phyloP scores from a whole-genome alignment of 140 eudicot species.

The Oenanthe javanica region DNA sequence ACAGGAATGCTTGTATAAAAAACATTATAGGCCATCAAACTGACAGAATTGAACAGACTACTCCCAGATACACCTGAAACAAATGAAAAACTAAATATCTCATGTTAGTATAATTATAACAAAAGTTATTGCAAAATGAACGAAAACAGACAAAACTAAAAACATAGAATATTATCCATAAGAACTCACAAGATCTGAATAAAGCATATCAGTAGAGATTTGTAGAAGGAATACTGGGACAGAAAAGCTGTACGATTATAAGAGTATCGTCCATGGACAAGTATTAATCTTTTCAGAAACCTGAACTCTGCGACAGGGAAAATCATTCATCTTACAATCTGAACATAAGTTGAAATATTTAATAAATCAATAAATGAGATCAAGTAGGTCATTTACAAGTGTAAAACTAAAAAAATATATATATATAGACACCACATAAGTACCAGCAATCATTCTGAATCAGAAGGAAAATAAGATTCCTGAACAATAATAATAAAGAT shows the following conservation, averaged over 20 bases:
- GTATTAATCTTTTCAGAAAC: conserved; percentile 80
- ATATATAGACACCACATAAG: neutral
- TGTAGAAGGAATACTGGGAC: conserved; percentile 88
- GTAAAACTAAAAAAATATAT: neutral
- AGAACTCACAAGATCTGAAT: conserved; percentile 90
- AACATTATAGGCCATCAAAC: conserved; percentile 95
- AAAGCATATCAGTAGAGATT: conserved; percentile 79
- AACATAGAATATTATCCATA: neutral
- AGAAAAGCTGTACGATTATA: conserved; percentile 95
- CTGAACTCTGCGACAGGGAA: conserved; percentile 68
- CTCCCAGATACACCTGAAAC: conserved; percentile 94
- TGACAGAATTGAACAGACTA: conserved; percentile 95
- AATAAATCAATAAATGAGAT: neutral
- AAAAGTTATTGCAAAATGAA: neutral
- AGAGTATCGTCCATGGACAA: conserved; percentile 96
- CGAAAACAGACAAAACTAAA: neutral
- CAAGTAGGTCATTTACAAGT: neutral
- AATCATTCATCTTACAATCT: conserved; percentile 16
- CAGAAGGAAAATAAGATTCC: neutral
- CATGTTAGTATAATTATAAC: conserved; percentile 23
- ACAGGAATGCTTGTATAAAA: conserved; percentile 95
- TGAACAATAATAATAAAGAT: neutral
- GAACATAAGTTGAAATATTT: neutral
- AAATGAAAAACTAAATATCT: conserved; percentile 72
- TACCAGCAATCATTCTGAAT: neutral